Base-by-base conservation (phyloP, 495 filamentous ascomycete species). In the Terfezia claveryi region DNA sequence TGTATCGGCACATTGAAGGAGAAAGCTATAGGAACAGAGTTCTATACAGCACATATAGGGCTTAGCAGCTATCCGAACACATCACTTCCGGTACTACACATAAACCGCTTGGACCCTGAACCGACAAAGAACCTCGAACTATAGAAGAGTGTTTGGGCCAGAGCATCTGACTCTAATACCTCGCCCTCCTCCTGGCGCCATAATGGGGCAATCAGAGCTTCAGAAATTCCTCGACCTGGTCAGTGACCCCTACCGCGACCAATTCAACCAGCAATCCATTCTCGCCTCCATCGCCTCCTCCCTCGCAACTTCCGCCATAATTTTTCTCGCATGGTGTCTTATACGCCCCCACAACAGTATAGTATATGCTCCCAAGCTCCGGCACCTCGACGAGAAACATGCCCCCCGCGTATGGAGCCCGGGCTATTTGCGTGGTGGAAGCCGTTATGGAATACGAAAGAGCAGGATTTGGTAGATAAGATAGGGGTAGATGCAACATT, bases 361-460 rank as follows among this genome's bases (percentile, higher is more conserved):
- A 59, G 87, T 96, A 46, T 98, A 98, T 68, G 88, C 92, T 5
- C 91, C 91, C 38, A 92, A 94, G 62, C 73, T 92, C 58, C 92
- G 91, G 62, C 81, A 94, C 73, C 85, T 84, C 59, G 87, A 98
- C 65, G 77, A 82, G 57, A 89, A 85, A 71, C 87, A 94, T 72
- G 74, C 83, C 23, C 91, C n/a, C 91, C 91, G n/a, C 78, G 78
- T 17, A 75, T 95, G 58, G 85, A 82, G 38, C 92, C 81, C 62
- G 85, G 87, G 16, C 65, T 88, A 37, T 83, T 94, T 61, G 78
- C 85, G 44, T 98, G 91, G 91, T 61, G 89, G 36, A 69, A 69
- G 46, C 88, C 92, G 0, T 71, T 98, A 52, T 71, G 85, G 65
- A 73, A 70, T 49, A 85, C 82, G 23, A 79, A 80, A 44, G 91